Base-by-base conservation (phyloP, 306 rosid genomes). In the Cicer judaicum region DNA sequence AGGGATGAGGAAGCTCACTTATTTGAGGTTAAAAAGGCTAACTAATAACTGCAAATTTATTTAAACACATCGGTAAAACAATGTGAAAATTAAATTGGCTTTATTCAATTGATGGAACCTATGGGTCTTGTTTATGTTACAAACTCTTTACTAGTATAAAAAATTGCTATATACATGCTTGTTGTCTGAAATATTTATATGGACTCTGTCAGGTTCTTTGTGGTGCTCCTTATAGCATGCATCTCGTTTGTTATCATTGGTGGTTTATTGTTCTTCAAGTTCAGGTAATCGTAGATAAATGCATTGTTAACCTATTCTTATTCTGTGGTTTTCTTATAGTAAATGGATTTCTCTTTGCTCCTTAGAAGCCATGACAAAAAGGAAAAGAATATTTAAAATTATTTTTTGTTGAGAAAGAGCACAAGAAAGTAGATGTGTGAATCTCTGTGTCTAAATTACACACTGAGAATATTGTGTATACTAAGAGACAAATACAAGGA, bases 211-310 rank as follows among this genome's bases (percentile, higher is more conserved):
- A 94, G 99, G 92, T 87, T 94, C 84, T 83, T 94, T 61, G 53
- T 90, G 72, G 98, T 82, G 83, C 98, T 94, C 78, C 86, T 94
- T 54, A 73, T 81, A 71, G 89, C 90, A 21, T 94, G 99, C 89
- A 74, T 83, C 81, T 90, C 99, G 47, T 92, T 94, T 79, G 92
- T 94, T 81, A 0, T 84, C 70, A 71, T 94, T 13, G 98, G 99
- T 66, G 99, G 99, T 73, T 77, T 92, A 63, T 74, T 92, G 72
- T 92, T 94, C 89, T 92, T 83, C 90, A 90, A 74, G 85, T 67
- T 92, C 71, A 89, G 99, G 99, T 94, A 87, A 84, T 79, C 79
- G 61, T 73, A 59, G 36, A 47, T 77, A 57, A 71, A 61, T 66
- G 15, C 10, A 57, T 16, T 72, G 63, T 36, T 59, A 53, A 70